Conservation (phyloP, 371 early-diverging fungal species). For the Conidiobolus incongruus region DNA sequence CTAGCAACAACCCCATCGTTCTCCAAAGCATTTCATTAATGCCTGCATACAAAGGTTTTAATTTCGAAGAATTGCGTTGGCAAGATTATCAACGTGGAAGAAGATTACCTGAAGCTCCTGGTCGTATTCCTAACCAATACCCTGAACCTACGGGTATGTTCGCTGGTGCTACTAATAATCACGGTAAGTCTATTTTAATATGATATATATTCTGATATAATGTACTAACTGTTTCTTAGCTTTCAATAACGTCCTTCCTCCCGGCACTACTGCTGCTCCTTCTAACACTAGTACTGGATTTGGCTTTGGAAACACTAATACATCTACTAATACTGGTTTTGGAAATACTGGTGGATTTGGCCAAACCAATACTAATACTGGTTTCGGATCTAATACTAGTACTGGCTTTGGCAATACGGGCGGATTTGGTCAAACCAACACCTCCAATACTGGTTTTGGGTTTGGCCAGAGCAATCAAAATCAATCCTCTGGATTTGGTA, state of each 20-base stretch:
- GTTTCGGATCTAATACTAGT: not conserved
- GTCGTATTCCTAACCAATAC: too few species aligned
- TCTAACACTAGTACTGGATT: not conserved
- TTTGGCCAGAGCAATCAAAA: not conserved
- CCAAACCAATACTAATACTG: not conserved
- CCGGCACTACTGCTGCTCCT: not conserved
- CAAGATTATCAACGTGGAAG: not conserved
- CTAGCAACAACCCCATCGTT: not conserved
- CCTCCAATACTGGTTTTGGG: not conserved
- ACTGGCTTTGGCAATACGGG: not conserved
- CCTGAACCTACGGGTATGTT: too few species aligned
- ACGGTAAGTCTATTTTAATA: too few species aligned
- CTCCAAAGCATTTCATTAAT: not conserved
- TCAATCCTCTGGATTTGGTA: not conserved
- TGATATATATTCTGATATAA: too few species aligned
- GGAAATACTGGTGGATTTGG: not conserved
- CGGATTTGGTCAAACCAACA: too few species aligned
- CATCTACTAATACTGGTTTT: not conserved
- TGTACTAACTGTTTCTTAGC: not conserved
- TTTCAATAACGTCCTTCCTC: not conserved
- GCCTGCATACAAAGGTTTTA: not conserved
- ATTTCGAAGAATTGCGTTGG: constrained; percentile 1
- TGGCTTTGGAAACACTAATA: not conserved
- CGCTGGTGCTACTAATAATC: too few species aligned
- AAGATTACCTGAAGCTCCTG: not conserved